Conservation (phyloP, 2,329 filamentous ascomycete species). For the Chaetoscypha palmicola region DNA sequence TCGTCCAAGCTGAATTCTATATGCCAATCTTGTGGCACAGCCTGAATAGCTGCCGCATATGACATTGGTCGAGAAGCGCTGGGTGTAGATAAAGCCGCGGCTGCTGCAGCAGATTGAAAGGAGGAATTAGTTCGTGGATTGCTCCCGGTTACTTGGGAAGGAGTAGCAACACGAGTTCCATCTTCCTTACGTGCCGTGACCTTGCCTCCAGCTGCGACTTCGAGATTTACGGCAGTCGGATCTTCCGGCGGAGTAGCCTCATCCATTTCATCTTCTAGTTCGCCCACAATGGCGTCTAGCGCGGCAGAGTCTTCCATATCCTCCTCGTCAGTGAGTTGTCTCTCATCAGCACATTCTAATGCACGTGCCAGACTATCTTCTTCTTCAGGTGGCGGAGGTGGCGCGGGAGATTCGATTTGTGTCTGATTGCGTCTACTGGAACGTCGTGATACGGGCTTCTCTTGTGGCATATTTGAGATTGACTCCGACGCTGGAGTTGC, state of each 20-base stretch:
- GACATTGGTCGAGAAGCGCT: constrained; percentile 60
- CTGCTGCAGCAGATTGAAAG: constrained; percentile 33
- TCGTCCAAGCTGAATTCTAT: constrained; percentile 88
- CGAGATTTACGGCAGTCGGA: constrained; percentile 83
- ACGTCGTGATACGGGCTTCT: constrained; percentile 54
- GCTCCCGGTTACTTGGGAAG: constrained; percentile 53
- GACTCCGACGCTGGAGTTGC: constrained; percentile 39
- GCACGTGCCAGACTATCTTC: constrained; percentile 60
- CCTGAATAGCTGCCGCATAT: constrained; percentile 76
- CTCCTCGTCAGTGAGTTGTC: constrained; percentile 69
- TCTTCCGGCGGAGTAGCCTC: constrained; percentile 69
- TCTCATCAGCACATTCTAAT: constrained; percentile 89
- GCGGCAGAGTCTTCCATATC: constrained; percentile 59
- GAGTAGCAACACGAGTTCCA: constrained; percentile 78
- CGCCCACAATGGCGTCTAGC: constrained; percentile 82
- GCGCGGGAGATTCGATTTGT: constrained; percentile 44
- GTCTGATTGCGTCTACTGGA: constrained; percentile 55
- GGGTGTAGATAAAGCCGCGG: constrained; percentile 34
- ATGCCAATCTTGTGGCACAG: constrained; percentile 87
- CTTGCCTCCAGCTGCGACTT: constrained; percentile 78
- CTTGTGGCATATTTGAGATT: constrained; percentile 40
- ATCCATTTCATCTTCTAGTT: constrained; percentile 77
- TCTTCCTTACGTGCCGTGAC: constrained; percentile 90
- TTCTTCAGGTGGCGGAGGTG: constrained; percentile 48
- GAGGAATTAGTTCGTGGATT: constrained; percentile 35